phyloP scores from a whole-genome alignment of 495 filamentous ascomycete genomes.

The Pseudevernia furfuracea region DNA sequence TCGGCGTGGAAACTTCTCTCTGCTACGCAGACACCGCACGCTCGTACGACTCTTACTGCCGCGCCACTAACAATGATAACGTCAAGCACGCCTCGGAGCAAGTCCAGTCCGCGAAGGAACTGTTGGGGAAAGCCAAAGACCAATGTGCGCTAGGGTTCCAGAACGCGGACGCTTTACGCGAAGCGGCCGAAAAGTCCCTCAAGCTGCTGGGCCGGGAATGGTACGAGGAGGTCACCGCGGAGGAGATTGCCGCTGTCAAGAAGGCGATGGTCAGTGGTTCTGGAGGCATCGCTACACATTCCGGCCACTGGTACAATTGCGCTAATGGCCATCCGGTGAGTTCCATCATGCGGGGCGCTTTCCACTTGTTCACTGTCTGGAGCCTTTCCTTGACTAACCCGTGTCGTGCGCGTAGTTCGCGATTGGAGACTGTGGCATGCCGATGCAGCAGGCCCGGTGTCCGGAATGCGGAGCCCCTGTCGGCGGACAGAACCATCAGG shows the following conservation, averaged over 20 bases:
- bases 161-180: slow-evolving; percentile 23
- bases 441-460: slow-evolving; percentile 54
- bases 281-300: slow-evolving; percentile 37
- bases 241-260: slow-evolving; percentile 41
- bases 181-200: slow-evolving; percentile 25
- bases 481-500: slow-evolving; percentile 54
- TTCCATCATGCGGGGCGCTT: neutral
- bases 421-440: slow-evolving; percentile 62
- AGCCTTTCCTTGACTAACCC: too few species aligned
- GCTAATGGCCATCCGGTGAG: slow-evolving; percentile 52
- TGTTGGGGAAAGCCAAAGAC: slow-evolving; percentile 20
- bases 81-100: slow-evolving; percentile 19
- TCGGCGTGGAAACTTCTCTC: slow-evolving; percentile 25
- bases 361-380: neutral
- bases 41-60: slow-evolving; percentile 21
- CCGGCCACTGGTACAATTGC: slow-evolving; percentile 61
- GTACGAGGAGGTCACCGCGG: slow-evolving; percentile 37
- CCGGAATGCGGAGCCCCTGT: slow-evolving; percentile 59
- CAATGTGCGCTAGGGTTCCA: slow-evolving; percentile 23
- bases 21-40: slow-evolving; percentile 23
- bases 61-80: slow-evolving; percentile 15
- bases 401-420: slow-evolving; percentile 11
- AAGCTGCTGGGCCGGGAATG: slow-evolving; percentile 25
- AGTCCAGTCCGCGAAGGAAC: slow-evolving; percentile 17
- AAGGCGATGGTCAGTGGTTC: slow-evolving; percentile 47